phyloP scores from a whole-genome alignment of 352 stramenopile genomes.

The Halophytophthora polymorphica region DNA sequence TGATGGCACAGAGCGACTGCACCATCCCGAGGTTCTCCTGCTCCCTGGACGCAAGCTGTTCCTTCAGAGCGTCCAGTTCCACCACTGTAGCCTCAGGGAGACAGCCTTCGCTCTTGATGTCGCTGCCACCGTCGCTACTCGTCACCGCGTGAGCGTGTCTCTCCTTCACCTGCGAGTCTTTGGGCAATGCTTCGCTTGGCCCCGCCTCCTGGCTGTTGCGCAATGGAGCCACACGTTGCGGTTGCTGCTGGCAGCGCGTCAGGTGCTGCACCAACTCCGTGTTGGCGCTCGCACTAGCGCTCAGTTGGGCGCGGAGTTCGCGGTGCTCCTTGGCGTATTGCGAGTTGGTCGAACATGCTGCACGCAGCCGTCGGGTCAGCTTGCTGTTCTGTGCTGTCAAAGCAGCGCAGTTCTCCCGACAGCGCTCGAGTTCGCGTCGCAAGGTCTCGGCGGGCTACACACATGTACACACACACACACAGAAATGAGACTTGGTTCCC shows the following conservation, averaged over 20 bases:
- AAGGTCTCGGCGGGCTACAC: slow-evolving; percentile 1
- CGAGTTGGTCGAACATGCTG: slow-evolving; percentile 21
- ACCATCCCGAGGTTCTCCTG: slow-evolving; percentile 44
- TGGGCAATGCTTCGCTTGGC: not conserved
- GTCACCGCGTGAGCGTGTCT: not conserved
- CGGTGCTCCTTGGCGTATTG: slow-evolving; percentile 20
- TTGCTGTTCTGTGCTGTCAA: slow-evolving; percentile 31
- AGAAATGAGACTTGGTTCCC: not conserved
- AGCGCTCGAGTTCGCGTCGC: slow-evolving; percentile 15
- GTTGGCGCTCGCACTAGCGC: slow-evolving; percentile 17
- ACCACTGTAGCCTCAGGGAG: not conserved
- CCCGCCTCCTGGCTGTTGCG: not conserved
- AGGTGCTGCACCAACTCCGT: slow-evolving; percentile 11
- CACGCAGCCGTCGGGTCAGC: slow-evolving; percentile 18
- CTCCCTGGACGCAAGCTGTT: slow-evolving; percentile 30
- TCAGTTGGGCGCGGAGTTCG: slow-evolving; percentile 18
- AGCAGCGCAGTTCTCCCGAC: slow-evolving; percentile 19
- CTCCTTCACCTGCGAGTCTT: not conserved
- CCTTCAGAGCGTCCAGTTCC: slow-evolving; percentile 12
- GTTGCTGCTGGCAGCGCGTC: slow-evolving; percentile 5
- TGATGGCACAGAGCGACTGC: slow-evolving; percentile 38
- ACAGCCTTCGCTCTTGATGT: not conserved
- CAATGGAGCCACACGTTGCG: slow-evolving; percentile 4
- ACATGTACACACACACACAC: slow-evolving; percentile 1
- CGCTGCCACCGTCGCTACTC: no score